Conservation (phyloP, 2,329 filamentous ascomycete genomes). For the Fonsecaea nubica region DNA sequence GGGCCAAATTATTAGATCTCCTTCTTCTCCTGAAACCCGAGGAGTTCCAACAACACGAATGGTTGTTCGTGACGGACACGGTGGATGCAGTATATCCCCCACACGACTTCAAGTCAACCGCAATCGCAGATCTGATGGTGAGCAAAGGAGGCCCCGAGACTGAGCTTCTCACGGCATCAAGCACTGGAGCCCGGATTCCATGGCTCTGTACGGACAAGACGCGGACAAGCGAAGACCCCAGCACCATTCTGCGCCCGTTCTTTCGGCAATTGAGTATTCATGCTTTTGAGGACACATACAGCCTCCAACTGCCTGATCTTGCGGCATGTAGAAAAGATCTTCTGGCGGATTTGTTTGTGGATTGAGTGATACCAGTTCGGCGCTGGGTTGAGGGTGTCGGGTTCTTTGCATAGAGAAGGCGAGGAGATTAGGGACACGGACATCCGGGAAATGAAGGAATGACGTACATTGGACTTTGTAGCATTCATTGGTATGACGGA, state of each 20-base stretch:
- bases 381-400: not conserved
- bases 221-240: constrained; percentile 68
- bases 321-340: constrained; percentile 69
- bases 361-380: constrained; percentile 45
- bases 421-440: not conserved
- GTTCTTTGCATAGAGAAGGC: not conserved
- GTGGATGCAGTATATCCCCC: constrained; percentile 93
- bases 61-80: constrained; percentile 96
- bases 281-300: constrained; percentile 90
- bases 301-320: constrained; percentile 74
- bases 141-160: constrained; percentile 24
- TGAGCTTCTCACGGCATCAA: constrained; percentile 30
- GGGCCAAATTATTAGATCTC: constrained; percentile 89
- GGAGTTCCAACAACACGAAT: constrained; percentile 97
- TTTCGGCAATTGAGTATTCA: constrained; percentile 91
- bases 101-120: constrained; percentile 69
- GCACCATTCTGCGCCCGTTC: constrained; percentile 82
- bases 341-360: constrained; percentile 79
- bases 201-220: constrained; percentile 56
- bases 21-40: constrained; percentile 87
- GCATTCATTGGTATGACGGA: not conserved
- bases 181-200: constrained; percentile 47
- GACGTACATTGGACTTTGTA: not conserved
- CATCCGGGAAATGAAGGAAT: not conserved
- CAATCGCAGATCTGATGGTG: constrained; percentile 69